Base-by-base conservation (phyloP, 192 early-diverging fungal genomes). In the Tieghemiomyces parasiticus region DNA sequence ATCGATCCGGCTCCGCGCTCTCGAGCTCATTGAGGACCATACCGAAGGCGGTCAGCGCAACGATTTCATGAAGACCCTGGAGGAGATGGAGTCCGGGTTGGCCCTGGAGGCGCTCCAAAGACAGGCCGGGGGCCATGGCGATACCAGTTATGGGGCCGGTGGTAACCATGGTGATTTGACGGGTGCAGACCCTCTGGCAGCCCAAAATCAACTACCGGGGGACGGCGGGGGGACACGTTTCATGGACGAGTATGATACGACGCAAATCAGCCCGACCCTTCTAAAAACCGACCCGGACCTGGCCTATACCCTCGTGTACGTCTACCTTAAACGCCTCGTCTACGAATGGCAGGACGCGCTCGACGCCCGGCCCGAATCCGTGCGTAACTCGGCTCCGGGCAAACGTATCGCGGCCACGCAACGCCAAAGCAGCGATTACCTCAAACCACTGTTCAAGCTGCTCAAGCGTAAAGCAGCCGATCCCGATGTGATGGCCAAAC, bases 371-470 rank as follows among this genome's bases (percentile, higher is more conserved):
- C 81, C 87, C 20, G 86, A 93, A 49, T 89, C 89, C 31, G 79
- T 84, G 25, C 89, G 89, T 55, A 76, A 86, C 49, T 82, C 81
- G 50, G 78, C 81, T 19, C 76, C 86, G 53, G 90, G 93, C 58
- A 92, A 93, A 66, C 63, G 84, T 58, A 80, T 80, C 2, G 79
- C 85, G 2, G 91, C 90, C 19, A 91, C 83, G 20, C 84, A 87
- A 63, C 77, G 73, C 19, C 95, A 97, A 67, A 84, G 87, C 19
- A 76, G 77, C 10, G 92, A 95, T 58, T 91, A 95, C 65, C 63
- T 99, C 54, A 81, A 82, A 63, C 95, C 95, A n/a, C 83, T 97
- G 42, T 91, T 97, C 63, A 83, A 85, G 61, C 78, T 71, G 58
- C 72, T 99, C 16, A 90, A 93, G 58, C 77, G 74, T 35, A 78